Percentiles rank a stretch among this genome's conserved stretches.
Conservation (phyloP, 352 stramenopile genomes). For the Peronosclerospora sorghi region DNA sequence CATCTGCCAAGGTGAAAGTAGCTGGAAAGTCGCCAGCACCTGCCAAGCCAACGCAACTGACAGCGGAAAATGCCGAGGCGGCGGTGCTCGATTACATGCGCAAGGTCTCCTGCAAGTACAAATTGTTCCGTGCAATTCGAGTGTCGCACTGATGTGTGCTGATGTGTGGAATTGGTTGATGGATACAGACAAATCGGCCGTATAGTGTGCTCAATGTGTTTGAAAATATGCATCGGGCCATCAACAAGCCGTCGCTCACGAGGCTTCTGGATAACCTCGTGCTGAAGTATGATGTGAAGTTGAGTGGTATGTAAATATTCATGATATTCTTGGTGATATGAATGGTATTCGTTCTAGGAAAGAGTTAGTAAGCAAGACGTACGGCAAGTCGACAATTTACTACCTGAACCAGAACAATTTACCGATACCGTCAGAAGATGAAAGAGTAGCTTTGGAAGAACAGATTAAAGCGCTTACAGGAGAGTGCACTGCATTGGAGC, state of each 20-base stretch:
- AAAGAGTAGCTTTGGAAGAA: constrained; percentile 32
- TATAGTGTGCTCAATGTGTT: constrained; percentile 83
- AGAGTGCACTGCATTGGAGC: constrained; percentile 36
- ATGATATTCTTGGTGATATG: neutral
- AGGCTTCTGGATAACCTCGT: constrained; percentile 66
- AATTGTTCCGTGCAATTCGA: neutral
- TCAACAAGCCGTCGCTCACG: constrained; percentile 62
- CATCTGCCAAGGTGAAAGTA: constrained; percentile 1
- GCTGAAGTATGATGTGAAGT: constrained; percentile 26
- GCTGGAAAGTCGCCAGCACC: constrained; percentile 8
- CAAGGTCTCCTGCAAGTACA: constrained; percentile 24
- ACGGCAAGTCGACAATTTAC: constrained; percentile 78
- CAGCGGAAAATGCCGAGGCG: constrained; percentile 27
- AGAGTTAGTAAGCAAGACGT: constrained; percentile 58
- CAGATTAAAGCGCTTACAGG: constrained; percentile 38
- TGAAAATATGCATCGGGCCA: constrained; percentile 67
- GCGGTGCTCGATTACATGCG: constrained; percentile 67
- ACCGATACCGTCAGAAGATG: constrained; percentile 36
- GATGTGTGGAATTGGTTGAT: neutral
- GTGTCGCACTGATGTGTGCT: neutral
- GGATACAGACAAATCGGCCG: constrained; percentile 51
- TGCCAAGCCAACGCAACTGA: constrained; percentile 25
- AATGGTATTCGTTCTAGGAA: constrained; percentile 19
- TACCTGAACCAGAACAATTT: constrained; percentile 72
- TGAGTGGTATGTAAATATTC: neutral